phyloP scores from a whole-genome alignment of 2,329 filamentous ascomycete species.

The Fusarium haematococcum region DNA sequence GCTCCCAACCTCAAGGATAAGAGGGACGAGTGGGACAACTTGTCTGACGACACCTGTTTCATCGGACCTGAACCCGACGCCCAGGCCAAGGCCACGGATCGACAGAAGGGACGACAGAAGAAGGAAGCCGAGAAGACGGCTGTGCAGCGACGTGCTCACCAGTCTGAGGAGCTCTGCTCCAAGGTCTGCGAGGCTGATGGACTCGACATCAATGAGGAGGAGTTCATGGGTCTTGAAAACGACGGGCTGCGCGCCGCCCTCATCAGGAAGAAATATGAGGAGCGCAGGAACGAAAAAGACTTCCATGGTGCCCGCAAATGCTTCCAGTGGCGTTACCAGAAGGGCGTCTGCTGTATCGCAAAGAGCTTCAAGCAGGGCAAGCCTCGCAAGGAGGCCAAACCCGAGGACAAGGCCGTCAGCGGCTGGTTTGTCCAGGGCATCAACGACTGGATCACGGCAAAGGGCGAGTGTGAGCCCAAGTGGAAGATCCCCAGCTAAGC shows the following conservation, averaged over 20 bases:
- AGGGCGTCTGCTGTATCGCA: conserved; percentile 57
- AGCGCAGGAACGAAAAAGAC: conserved; percentile 30
- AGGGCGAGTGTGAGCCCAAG: conserved; percentile 56
- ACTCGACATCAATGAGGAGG: conserved; percentile 51
- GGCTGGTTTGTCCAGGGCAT: conserved; percentile 62
- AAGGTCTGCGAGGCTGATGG: conserved; percentile 60
- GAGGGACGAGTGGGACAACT: conserved; percentile 65
- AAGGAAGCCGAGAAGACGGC: conserved; percentile 54
- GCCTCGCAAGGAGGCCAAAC: conserved; percentile 49
- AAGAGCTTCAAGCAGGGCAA: conserved; percentile 58
- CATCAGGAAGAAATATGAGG: conserved; percentile 45
- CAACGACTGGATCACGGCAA: conserved; percentile 59
- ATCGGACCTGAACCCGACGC: conserved; percentile 52
- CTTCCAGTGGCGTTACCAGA: conserved; percentile 61
- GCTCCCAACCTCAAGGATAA: conserved; percentile 55
- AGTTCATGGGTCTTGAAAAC: conserved; percentile 45
- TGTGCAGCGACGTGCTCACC: conserved; percentile 59
- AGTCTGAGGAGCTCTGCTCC: conserved; percentile 59
- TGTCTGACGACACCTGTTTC: conserved; percentile 61
- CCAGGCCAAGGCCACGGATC: conserved; percentile 49
- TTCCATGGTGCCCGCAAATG: conserved; percentile 53
- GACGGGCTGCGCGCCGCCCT: conserved; percentile 45
- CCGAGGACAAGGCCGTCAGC: conserved; percentile 52
- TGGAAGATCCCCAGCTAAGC: conserved; percentile 53
- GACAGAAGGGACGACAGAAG: conserved; percentile 51